Evolutionary conservation across 495 filamentous ascomycete genomes (phyloP).

Genomic region (Neurospora discreta): DNA sequence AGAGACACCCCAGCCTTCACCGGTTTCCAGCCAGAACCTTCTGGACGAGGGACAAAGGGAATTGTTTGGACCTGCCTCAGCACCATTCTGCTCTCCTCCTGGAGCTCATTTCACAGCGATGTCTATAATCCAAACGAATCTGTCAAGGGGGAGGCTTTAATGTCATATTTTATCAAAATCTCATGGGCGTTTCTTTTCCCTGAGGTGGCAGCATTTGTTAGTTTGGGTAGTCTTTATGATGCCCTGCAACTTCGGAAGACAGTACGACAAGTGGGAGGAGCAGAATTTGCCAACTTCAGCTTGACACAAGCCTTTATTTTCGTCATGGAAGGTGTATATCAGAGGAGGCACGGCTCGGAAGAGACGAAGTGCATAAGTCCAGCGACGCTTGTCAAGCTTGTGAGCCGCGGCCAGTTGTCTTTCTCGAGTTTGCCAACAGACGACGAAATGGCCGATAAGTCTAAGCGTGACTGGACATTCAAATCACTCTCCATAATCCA

Average conservation of each 20-base stretch:
- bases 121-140: neutral
- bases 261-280: neutral
- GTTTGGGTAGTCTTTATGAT: accelerated
- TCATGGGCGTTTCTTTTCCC: neutral
- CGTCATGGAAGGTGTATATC: neutral
- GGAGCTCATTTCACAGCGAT: neutral
- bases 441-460: neutral
- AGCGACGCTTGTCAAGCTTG: neutral
- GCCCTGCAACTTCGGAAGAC: neutral
- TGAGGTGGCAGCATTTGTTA: neutral
- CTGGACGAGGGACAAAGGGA: neutral
- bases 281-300: neutral
- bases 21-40: neutral
- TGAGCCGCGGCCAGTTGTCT: neutral
- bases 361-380: accelerated
- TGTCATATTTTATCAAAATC: accelerated
- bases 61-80: neutral
- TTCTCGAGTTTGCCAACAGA: neutral
- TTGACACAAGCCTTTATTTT: neutral
- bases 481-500: neutral
- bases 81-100: neutral
- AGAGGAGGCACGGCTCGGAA: neutral
- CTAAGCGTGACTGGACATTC: neutral
- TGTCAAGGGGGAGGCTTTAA: accelerated
- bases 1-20: neutral